Evolutionary conservation across 495 filamentous ascomycete species (phyloP), one percentile per base, ranked within the genome.

Genomic region (Parmelia sp.): DNA sequence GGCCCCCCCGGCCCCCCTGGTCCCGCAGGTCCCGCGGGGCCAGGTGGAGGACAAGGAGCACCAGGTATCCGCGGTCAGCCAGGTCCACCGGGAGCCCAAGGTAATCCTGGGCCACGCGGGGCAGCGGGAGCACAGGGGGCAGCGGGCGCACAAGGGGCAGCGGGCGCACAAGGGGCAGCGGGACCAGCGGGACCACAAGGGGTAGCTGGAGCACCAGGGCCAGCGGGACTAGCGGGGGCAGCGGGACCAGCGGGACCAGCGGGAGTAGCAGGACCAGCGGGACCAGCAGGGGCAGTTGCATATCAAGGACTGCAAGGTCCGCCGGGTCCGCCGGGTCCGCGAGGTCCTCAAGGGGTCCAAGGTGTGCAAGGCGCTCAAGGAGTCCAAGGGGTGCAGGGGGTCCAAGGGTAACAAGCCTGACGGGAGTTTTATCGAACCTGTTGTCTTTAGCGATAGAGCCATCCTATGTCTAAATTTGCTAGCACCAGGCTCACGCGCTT

Each of bases 141-240:
- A 11, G 37, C 37, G 19, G 58, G 58, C 19, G 19, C 17, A 44
- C 39, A 8, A 14, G 58, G 58, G 42, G 21, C 21, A n/a, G 12
- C 0, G 3, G 58, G 58, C n/a, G n/a, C n/a, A n/a, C n/a, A n/a
- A n/a, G n/a, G n/a, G n/a, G 44, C 61, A 15, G 31, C 27, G 4
- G 61, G 61, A 57, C 42, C 42, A 19, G 29, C n/a, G 23, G 61
- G 61, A 61, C 58, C 39, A 47, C 37, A 35, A 25, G 58, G 58
- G 19, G 37, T 8, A 61, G 12, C 21, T 4, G 53, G 53, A 3
- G 12, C 21, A 3, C 35, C 58, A 25, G 58, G 58, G 10, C 35
- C 27, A 39, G 25, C 21, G 29, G 58, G 58, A 47, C n/a, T 39
- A 11, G 37, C 27, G 19, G 58, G 58, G 8, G 37, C 25, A 11